Evolutionary conservation across 2,329 filamentous ascomycete species (phyloP).

Genomic region (Pseudocercospora crystallina): DNA sequence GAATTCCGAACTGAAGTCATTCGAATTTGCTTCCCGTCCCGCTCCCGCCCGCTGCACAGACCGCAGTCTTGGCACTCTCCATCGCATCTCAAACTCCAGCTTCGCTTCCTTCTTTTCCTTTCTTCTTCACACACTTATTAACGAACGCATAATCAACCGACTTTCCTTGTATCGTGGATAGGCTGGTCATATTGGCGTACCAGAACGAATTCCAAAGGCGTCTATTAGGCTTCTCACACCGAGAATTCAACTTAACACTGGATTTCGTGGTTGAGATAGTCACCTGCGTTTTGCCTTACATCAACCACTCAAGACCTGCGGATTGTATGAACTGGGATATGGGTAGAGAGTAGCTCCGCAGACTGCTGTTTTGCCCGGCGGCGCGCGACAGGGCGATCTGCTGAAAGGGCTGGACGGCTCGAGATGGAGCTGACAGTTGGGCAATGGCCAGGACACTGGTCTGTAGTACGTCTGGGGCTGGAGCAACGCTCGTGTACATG

Average conservation of each 20-base stretch:
- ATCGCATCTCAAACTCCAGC: constrained; percentile 1
- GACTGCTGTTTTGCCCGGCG: too few relatives aligned
- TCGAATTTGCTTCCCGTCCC: not conserved
- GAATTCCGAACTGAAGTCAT: too few relatives aligned
- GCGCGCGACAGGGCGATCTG: too few relatives aligned
- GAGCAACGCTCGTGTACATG: too few relatives aligned
- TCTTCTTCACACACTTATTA: constrained; percentile 26
- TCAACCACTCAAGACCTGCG: too few relatives aligned
- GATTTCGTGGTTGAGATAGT: constrained; percentile 24
- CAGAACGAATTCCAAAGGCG: constrained; percentile 24
- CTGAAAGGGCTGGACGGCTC: too few relatives aligned
- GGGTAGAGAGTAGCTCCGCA: too few relatives aligned
- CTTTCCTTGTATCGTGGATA: constrained; percentile 22
- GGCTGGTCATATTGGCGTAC: constrained; percentile 33
- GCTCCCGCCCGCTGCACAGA: not conserved
- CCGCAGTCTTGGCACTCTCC: constrained; percentile 4
- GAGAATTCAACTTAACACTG: constrained; percentile 13
- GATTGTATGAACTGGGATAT: too few relatives aligned
- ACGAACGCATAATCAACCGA: constrained; percentile 33
- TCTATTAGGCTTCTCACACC: constrained; percentile 27
- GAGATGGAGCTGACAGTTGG: too few relatives aligned
- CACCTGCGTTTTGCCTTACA: constrained; percentile 30
- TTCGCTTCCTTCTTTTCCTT: constrained; percentile 7
- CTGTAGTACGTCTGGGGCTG: too few relatives aligned
- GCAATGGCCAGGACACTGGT: too few relatives aligned